Evolutionary conservation across 306 rosid species (phyloP).

Genomic region (Prunus armeniaca): DNA sequence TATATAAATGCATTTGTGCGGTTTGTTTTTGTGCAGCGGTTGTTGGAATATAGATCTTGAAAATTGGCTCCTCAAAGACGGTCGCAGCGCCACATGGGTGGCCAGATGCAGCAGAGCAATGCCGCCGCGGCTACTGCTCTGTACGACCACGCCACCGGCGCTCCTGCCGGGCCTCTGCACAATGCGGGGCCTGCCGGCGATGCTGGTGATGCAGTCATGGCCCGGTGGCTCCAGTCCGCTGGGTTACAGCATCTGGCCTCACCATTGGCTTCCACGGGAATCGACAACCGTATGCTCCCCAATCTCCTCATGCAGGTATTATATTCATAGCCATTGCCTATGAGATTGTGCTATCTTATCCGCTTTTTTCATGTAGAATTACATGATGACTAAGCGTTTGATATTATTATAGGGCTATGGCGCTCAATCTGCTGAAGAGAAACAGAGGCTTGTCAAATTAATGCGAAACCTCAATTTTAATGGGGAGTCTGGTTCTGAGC

Average conservation of each 20-base stretch:
- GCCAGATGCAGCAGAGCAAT: conserved; percentile 99
- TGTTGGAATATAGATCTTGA: conserved; percentile 69
- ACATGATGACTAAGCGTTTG: conserved; percentile 25
- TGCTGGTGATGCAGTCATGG: conserved; percentile 98
- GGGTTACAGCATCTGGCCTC: conserved; percentile 99
- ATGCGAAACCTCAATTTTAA: conserved; percentile 94
- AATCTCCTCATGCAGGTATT: conserved; percentile 85
- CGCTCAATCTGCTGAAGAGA: conserved; percentile 95
- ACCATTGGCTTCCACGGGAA: conserved; percentile 70
- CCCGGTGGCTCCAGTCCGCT: conserved; percentile 98
- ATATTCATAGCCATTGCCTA: background rate
- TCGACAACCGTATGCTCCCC: conserved; percentile 84
- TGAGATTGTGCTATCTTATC: conserved; percentile 6
- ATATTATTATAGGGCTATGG: conserved; percentile 71
- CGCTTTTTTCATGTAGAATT: background rate
- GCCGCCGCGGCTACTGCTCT: conserved; percentile 87
- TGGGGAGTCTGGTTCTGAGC: conserved; percentile 88
- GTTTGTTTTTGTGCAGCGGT: conserved; percentile 39
- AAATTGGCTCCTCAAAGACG: conserved; percentile 99
- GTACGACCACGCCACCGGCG: conserved; percentile 66
- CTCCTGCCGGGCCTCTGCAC: conserved; percentile 61
- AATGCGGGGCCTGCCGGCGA: conserved; percentile 66
- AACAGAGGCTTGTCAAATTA: conserved; percentile 81
- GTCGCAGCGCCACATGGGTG: conserved; percentile 99
- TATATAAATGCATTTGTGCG: background rate